A percentile compares a stretch with the other conserved stretches of the same genome.
Evolutionary conservation across 75 land plant species (phyloP).

Genomic region (Pinus tabuliformis): DNA sequence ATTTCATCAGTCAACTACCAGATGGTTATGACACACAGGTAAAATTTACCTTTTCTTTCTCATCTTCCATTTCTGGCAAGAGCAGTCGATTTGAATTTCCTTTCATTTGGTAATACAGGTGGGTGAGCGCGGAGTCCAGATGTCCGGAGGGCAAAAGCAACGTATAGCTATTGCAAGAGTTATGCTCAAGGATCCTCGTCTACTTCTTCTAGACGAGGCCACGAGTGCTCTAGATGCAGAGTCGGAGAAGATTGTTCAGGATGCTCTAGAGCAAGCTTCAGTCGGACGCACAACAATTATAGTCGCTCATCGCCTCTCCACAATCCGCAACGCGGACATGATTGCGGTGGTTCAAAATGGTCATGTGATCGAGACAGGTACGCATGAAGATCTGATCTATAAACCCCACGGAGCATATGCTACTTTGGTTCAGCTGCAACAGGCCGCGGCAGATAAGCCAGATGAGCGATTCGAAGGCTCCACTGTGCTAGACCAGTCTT

Average conservation of each 20-base stretch:
- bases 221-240: conserved; percentile 37
- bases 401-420: conserved; percentile 19
- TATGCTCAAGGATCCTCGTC: conserved; percentile 20
- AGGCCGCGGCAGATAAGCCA: background rate
- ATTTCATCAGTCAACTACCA: conserved; percentile 5
- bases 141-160: conserved; percentile 35
- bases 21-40: conserved; percentile 30
- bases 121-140: too few species aligned
- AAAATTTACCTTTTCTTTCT: too few species aligned
- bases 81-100: too few species aligned
- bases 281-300: conserved; percentile 34
- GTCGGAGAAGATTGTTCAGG: conserved; percentile 30
- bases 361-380: conserved; percentile 10
- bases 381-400: conserved; percentile 10
- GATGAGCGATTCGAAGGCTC: background rate
- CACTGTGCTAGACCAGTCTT: conserved; percentile 17
- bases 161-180: conserved; percentile 34
- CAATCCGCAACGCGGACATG: conserved; percentile 25
- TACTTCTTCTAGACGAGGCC: conserved; percentile 31
- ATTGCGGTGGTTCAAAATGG: conserved; percentile 32
- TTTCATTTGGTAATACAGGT: too few species aligned
- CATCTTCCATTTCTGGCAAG: too few species aligned
- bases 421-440: conserved; percentile 11
- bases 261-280: conserved; percentile 20
- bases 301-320: conserved; percentile 35